A percentile compares a stretch with the other conserved stretches of the same genome.
Conservation (phyloP, 495 filamentous ascomycete species). For the Penicillium canariense region DNA sequence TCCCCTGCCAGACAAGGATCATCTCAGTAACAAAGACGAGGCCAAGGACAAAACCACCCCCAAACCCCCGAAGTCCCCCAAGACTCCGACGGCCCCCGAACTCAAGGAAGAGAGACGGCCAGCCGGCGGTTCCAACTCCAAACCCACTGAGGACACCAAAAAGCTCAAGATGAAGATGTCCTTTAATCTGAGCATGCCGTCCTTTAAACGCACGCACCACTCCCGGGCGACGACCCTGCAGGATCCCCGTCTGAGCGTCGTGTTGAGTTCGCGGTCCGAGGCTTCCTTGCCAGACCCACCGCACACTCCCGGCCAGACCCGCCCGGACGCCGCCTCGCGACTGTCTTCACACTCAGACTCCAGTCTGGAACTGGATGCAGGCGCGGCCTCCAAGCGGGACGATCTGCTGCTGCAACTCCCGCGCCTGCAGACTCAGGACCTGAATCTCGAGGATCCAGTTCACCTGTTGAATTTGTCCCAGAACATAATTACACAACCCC, state of each 20-base stretch:
- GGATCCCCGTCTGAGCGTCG: slow-evolving; percentile 4
- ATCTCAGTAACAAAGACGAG: background rate
- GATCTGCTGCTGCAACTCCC: slow-evolving; percentile 34
- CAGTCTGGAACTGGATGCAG: slow-evolving; percentile 2
- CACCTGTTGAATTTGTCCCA: slow-evolving; percentile 9
- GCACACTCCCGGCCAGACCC: background rate
- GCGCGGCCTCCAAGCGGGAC: slow-evolving; percentile 13
- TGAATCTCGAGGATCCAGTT: background rate
- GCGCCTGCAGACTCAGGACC: slow-evolving; percentile 36
- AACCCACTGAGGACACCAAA: background rate
- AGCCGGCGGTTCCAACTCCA: background rate
- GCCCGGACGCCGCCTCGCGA: background rate
- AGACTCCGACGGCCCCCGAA: background rate
- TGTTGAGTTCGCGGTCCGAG: slow-evolving; percentile 17
- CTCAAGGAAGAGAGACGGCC: background rate
- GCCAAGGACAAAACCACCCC: too few species aligned
- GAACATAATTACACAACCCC: background rate
- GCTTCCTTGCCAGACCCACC: slow-evolving; percentile 14
- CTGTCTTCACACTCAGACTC: slow-evolving; percentile 16
- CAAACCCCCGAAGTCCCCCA: background rate
- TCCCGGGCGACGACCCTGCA: background rate
- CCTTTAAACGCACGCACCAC: slow-evolving; percentile 13
- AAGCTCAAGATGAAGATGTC: slow-evolving; percentile 13
- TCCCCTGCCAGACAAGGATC: background rate
- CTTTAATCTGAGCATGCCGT: slow-evolving; percentile 16